phyloP scores from a whole-genome alignment of 306 rosid species.

The Malus asiatica region DNA sequence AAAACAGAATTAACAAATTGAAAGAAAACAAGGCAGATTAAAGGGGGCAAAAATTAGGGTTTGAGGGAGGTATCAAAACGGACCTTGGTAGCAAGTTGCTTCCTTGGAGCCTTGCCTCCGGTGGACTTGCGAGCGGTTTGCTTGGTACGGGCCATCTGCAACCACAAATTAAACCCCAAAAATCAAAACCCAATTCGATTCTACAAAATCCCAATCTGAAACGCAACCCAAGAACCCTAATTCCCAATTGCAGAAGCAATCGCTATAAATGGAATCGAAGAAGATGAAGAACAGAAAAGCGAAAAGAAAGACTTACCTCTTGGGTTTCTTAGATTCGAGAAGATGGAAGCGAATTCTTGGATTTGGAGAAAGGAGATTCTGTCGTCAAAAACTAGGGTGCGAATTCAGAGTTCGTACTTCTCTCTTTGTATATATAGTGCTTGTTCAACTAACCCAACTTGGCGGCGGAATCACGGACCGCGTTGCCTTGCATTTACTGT shows the following conservation, averaged over 20 bases:
- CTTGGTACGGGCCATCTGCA: slow-evolving; percentile 43
- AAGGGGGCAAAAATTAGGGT: background rate
- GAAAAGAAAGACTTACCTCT: background rate
- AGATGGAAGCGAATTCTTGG: background rate
- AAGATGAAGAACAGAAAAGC: background rate
- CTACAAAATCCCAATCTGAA: background rate
- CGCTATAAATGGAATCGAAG: background rate
- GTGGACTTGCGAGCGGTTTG: slow-evolving; percentile 40
- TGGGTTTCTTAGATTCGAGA: background rate
- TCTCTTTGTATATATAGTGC: background rate
- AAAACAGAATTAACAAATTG: background rate
- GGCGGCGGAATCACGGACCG: background rate
- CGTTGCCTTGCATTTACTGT: background rate
- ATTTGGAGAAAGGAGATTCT: background rate
- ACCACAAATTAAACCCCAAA: background rate
- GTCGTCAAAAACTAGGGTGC: background rate
- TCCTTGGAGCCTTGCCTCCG: slow-evolving; percentile 39
- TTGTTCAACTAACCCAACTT: background rate
- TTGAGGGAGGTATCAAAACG: background rate
- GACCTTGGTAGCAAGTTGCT: slow-evolving; percentile 37
- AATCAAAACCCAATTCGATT: background rate
- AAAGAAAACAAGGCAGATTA: background rate
- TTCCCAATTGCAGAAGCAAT: background rate
- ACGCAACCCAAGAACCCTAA: background rate
- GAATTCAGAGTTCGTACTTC: background rate